phyloP scores from a whole-genome alignment of 306 rosid species.

The Lathyrus oleraceus region DNA sequence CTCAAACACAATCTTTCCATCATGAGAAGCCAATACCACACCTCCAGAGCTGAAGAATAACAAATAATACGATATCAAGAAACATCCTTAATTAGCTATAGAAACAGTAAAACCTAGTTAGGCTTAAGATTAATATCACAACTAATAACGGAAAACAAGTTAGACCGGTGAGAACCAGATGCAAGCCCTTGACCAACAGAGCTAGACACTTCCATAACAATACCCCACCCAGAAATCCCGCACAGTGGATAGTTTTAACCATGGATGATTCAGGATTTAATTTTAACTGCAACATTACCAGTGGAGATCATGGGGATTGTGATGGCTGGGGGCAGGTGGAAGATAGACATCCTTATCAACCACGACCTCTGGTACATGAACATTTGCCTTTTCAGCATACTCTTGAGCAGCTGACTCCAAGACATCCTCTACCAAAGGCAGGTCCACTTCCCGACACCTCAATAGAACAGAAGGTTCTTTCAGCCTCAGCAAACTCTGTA shows the following conservation, averaged over 20 bases:
- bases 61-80: slow-evolving; percentile 33
- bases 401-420: slow-evolving; percentile 72
- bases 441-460: slow-evolving; percentile 84
- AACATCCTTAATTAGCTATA: slow-evolving; percentile 22
- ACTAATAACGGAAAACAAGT: slow-evolving; percentile 1
- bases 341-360: slow-evolving; percentile 70
- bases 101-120: slow-evolving; percentile 1
- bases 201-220: slow-evolving; percentile 11
- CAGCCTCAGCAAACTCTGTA: slow-evolving; percentile 85
- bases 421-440: slow-evolving; percentile 70
- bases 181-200: slow-evolving; percentile 8
- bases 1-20: slow-evolving; percentile 94
- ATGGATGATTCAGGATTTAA: slow-evolving; percentile 13
- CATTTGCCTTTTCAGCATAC: slow-evolving; percentile 72
- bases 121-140: background rate
- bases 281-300: slow-evolving; percentile 55
- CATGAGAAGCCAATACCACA: slow-evolving; percentile 93
- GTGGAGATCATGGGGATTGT: slow-evolving; percentile 59
- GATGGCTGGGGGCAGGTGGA: slow-evolving; percentile 78
- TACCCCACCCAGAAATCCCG: slow-evolving; percentile 4
- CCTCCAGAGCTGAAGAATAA: slow-evolving; percentile 85
- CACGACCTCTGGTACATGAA: slow-evolving; percentile 72
- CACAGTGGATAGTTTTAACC: background rate
- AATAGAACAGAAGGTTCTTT: slow-evolving; percentile 90
- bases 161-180: background rate